These are phyloP conservation scores for Volutella citrinella DNA, from an alignment of 2,329 filamentous ascomycete species.

Conservation along the genomic window DNA sequence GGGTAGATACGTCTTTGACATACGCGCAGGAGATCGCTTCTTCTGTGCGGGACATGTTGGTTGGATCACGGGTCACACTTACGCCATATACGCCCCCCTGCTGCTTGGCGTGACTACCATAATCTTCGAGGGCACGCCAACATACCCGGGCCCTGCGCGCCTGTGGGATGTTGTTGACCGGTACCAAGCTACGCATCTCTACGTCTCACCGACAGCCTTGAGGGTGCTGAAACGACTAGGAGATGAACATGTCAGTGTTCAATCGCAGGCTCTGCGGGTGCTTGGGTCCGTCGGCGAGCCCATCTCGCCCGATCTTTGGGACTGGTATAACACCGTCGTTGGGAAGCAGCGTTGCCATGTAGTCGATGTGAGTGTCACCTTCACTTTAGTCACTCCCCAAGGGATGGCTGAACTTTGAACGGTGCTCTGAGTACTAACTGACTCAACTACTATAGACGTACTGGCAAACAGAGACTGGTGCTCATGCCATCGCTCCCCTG, in stretches of 20 bases:
- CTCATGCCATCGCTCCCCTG: conserved; percentile 85
- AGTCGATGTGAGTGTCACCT: conserved; percentile 70
- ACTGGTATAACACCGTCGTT: conserved; percentile 92
- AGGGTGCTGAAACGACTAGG: conserved; percentile 87
- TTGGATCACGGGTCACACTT: conserved; percentile 96
- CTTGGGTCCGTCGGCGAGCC: conserved; percentile 91
- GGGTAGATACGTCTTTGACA: conserved; percentile 95
- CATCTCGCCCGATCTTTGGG: conserved; percentile 96
- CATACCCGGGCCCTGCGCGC: conserved; percentile 87
- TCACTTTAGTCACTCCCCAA: not conserved
- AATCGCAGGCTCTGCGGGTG: conserved; percentile 80
- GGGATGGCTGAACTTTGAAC: no score
- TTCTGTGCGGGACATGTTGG: conserved; percentile 95
- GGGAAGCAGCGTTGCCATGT: conserved; percentile 87
- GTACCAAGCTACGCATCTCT: conserved; percentile 90
- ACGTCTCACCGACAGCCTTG: conserved; percentile 88
- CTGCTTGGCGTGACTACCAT: conserved; percentile 85
- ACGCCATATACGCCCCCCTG: conserved; percentile 89
- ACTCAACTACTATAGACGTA: no score
- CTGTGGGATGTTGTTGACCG: conserved; percentile 96
- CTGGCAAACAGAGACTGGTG: conserved; percentile 97
- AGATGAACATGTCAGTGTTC: conserved; percentile 69
- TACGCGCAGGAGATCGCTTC: conserved; percentile 82
- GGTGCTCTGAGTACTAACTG: no score
- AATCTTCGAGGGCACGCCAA: conserved; percentile 91